These are phyloP conservation scores for Trichoderma breve DNA, from an alignment of 2,329 filamentous ascomycete species.

Conservation along the genomic window DNA sequence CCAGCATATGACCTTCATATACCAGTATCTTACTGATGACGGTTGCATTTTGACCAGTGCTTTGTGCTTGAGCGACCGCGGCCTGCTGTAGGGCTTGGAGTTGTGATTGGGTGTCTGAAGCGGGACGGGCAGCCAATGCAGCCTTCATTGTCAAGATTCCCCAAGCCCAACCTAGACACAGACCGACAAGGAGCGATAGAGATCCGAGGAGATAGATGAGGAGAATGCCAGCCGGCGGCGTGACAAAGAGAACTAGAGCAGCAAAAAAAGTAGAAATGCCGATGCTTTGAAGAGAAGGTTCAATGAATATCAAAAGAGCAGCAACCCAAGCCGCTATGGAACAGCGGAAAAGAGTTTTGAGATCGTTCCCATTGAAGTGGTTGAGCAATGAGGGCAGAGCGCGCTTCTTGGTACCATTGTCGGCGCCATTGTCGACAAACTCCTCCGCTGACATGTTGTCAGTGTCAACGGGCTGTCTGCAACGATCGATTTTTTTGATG, in stretches of 20 bases:
- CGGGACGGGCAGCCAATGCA: constrained; percentile 42
- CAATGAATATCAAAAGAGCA: constrained; percentile 46
- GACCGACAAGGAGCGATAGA: constrained; percentile 44
- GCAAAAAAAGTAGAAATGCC: constrained; percentile 47
- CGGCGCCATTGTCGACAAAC: neutral
- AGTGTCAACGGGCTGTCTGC: neutral
- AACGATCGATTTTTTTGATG: neutral
- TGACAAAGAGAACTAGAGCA: constrained; percentile 42
- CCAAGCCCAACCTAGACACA: constrained; percentile 50
- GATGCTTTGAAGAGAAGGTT: constrained; percentile 39
- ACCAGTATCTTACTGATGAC: constrained; percentile 38
- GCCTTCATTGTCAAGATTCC: constrained; percentile 49
- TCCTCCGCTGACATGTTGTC: neutral
- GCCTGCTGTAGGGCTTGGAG: constrained; percentile 36
- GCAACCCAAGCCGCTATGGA: constrained; percentile 46
- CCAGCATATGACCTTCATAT: constrained; percentile 47
- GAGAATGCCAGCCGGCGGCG: constrained; percentile 45
- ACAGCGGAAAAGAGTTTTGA: constrained; percentile 48
- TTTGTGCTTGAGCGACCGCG: constrained; percentile 35
- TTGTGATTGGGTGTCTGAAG: constrained; percentile 36
- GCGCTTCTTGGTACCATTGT: neutral
- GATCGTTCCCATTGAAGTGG: constrained; percentile 47
- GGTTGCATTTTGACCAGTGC: constrained; percentile 25
- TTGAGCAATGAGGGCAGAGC: constrained; percentile 37
- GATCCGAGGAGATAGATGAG: constrained; percentile 45